Conservation (phyloP, 768 basidiomycete genomes). For the Pleurotus eryngii region DNA sequence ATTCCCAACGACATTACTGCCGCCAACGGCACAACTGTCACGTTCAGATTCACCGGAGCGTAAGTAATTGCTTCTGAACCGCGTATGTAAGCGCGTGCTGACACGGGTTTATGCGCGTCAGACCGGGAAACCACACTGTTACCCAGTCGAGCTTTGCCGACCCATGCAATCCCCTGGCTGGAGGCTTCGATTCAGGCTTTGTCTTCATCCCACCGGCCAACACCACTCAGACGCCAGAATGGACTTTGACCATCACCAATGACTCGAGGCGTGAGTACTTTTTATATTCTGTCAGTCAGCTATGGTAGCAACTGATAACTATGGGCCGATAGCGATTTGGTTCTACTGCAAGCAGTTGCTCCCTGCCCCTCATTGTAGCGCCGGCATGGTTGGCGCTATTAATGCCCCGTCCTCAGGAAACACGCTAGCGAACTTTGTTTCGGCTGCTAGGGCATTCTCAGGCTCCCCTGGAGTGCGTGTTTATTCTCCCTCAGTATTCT, state of each 20-base stretch:
- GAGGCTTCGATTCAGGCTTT: conserved; percentile 58
- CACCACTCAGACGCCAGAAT: conserved; percentile 31
- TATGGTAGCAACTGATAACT: conserved; percentile 20
- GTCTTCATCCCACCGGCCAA: conserved; percentile 31
- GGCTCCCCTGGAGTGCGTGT: conserved; percentile 31
- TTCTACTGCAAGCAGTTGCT: conserved; percentile 47
- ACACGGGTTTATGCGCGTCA: conserved; percentile 9
- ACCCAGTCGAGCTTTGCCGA: conserved; percentile 45
- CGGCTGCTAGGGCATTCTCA: conserved; percentile 25
- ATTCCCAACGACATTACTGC: conserved; percentile 40
- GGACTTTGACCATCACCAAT: conserved; percentile 51
- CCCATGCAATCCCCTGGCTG: conserved; percentile 40
- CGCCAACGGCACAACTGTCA: conserved; percentile 40
- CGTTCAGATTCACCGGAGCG: conserved; percentile 48
- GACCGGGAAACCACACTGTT: conserved; percentile 52
- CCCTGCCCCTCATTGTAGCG: conserved; percentile 38
- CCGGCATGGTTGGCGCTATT: conserved; percentile 50
- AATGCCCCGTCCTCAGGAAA: conserved; percentile 45
- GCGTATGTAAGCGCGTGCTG: neutral
- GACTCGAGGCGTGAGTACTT: conserved; percentile 37
- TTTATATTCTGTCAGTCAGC: neutral
- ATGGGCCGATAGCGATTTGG: conserved; percentile 40
- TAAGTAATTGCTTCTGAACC: conserved; percentile 18
- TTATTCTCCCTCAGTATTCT: neutral
- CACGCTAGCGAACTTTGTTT: conserved; percentile 35